A percentile compares a stretch with the other conserved stretches of the same genome.
Conservation (phyloP, 495 filamentous ascomycete genomes). For the Daldinia caldariorum region DNA sequence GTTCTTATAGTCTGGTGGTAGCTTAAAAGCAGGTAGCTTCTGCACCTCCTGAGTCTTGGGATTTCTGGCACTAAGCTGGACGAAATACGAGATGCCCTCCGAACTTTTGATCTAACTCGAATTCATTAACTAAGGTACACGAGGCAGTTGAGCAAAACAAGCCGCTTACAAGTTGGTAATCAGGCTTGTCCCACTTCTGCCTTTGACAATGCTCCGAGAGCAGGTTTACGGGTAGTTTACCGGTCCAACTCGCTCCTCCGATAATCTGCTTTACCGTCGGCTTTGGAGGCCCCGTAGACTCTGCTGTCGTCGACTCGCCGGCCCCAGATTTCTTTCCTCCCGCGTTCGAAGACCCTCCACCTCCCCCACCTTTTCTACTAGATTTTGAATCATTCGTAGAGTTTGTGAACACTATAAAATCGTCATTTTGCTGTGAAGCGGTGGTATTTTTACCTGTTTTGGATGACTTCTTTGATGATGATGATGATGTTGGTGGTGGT, state of each 20-base stretch:
- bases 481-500: conserved; percentile 44
- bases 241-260: conserved; percentile 96
- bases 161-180: conserved; percentile 71
- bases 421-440: conserved; percentile 60
- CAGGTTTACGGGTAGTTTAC: conserved; percentile 92
- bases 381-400: conserved; percentile 65
- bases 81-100: conserved; percentile 78
- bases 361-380: conserved; percentile 51
- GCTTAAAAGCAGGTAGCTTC: conserved; percentile 78
- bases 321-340: conserved; percentile 55
- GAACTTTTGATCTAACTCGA: conserved; percentile 44
- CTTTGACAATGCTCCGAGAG: conserved; percentile 94
- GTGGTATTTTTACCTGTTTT: conserved; percentile 45
- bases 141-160: conserved; percentile 31
- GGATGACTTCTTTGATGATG: conserved; percentile 49
- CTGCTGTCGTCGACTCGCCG: conserved; percentile 50
- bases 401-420: conserved; percentile 75
- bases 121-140: conserved; percentile 44
- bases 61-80: conserved; percentile 80
- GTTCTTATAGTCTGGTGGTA: conserved; percentile 77
- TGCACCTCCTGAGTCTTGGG: conserved; percentile 82
- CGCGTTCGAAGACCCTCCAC: conserved; percentile 36
- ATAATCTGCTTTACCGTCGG: conserved; percentile 88
- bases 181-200: conserved; percentile 93
- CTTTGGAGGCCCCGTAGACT: conserved; percentile 66